phyloP scores from a whole-genome alignment of 2,329 filamentous ascomycete genomes.

The Fusarium nisikadoi region DNA sequence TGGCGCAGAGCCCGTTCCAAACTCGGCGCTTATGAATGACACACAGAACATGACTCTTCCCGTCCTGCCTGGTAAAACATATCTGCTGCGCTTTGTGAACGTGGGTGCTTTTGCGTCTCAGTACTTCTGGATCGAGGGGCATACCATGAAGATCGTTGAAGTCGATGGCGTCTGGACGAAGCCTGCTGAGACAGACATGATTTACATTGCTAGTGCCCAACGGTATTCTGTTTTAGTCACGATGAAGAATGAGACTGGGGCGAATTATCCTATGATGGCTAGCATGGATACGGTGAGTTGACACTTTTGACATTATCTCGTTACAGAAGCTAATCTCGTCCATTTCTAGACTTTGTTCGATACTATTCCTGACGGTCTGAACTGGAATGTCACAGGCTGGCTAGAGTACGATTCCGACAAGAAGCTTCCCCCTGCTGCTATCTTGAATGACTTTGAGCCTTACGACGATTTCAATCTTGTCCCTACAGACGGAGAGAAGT shows the following conservation, averaged over 20 bases:
- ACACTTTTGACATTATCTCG: fast-evolving
- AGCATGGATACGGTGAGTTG: neutral
- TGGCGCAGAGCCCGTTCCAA: neutral
- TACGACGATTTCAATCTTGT: neutral
- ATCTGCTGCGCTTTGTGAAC: neutral
- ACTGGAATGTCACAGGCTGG: conserved; percentile 1
- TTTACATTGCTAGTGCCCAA: neutral
- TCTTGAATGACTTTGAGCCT: neutral
- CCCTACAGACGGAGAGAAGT: neutral
- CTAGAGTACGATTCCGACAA: neutral
- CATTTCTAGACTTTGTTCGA: neutral
- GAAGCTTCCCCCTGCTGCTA: neutral
- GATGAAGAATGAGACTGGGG: neutral
- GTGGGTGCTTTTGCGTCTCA: neutral
- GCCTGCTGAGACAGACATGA: neutral
- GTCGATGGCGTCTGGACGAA: neutral
- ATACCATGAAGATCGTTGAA: neutral
- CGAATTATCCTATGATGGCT: neutral
- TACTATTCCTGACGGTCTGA: neutral
- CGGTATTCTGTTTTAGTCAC: neutral
- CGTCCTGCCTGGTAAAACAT: neutral
- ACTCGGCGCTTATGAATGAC: neutral
- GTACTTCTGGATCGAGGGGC: neutral
- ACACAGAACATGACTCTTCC: neutral
- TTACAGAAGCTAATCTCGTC: neutral